phyloP scores from a whole-genome alignment of 345 rosid genomes.

The Crucihimalaya himalaica region DNA sequence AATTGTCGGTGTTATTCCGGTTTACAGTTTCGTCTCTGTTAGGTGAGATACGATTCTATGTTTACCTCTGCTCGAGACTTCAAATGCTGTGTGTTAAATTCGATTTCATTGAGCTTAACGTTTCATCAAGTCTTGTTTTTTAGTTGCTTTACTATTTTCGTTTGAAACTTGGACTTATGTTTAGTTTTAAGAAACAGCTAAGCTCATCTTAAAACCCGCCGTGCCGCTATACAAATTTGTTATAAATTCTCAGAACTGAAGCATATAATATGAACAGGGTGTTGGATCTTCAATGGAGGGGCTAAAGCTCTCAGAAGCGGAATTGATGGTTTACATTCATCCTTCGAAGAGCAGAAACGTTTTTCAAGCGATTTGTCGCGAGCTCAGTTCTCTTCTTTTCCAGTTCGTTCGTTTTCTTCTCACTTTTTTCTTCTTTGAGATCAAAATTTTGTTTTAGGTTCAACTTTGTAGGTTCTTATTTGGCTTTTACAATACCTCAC shows the following conservation, averaged over 20 bases:
- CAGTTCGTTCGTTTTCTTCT: constrained; percentile 56
- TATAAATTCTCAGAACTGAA: background rate
- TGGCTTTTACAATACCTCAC: background rate
- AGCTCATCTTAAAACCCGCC: background rate
- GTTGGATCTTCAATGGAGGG: constrained; percentile 61
- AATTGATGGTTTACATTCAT: constrained; percentile 60
- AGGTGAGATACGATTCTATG: background rate
- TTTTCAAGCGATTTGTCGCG: constrained; percentile 64
- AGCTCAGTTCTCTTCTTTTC: constrained; percentile 81
- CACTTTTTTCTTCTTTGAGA: background rate
- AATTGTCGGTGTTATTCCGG: background rate
- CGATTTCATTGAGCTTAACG: background rate
- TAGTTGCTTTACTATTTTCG: background rate
- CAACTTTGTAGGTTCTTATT: background rate
- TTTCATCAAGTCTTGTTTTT: background rate
- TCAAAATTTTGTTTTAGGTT: background rate
- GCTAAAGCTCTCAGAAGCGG: constrained; percentile 57
- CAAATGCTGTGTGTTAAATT: background rate
- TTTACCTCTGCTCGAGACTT: background rate
- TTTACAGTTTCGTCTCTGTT: background rate
- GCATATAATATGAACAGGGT: background rate
- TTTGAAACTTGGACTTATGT: background rate
- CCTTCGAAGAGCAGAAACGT: constrained; percentile 64
- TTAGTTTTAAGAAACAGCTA: background rate
- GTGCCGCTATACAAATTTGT: background rate